Percentiles rank a stretch among this genome's conserved stretches.
phyloP scores from a whole-genome alignment of 78 protist species.

The Dictyostelium brefeldianum region DNA sequence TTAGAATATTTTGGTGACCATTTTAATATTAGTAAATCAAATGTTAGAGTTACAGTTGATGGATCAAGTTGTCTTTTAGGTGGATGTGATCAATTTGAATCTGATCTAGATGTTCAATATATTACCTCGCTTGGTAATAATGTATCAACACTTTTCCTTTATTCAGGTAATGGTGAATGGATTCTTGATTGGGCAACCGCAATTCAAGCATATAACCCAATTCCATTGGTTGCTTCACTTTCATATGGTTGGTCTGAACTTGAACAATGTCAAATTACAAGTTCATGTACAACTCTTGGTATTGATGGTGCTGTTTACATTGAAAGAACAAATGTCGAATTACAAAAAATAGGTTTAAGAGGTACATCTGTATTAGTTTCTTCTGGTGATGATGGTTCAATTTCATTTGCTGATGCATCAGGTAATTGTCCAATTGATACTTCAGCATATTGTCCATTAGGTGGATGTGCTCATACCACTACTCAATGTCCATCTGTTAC shows the following conservation, averaged over 20 bases:
- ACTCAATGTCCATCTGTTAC: conserved; percentile 48
- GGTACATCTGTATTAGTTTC: conserved; percentile 84
- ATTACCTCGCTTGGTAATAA: conserved; percentile 56
- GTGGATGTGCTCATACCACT: conserved; percentile 59
- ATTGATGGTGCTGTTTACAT: conserved; percentile 46
- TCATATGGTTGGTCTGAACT: conserved; percentile 82
- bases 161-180: conserved; percentile 64
- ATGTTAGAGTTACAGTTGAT: conserved; percentile 25
- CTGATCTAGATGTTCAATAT: conserved; percentile 75
- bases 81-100: conserved; percentile 73
- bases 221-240: conserved; percentile 73
- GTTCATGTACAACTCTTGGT: conserved; percentile 47
- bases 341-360: conserved; percentile 76
- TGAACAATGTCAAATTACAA: conserved; percentile 70
- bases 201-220: conserved; percentile 5
- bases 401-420: conserved; percentile 48
- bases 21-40: not conserved
- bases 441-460: conserved; percentile 66
- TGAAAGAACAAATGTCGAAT: conserved; percentile 47
- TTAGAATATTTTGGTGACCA: conserved; percentile 26
- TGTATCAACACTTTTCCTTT: conserved; percentile 53
- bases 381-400: conserved; percentile 91
- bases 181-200: conserved; percentile 52
- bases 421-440: conserved; percentile 82
- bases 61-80: conserved; percentile 54